phyloP scores from a whole-genome alignment of 257 asterid species.

The Fraxinus excelsior region DNA sequence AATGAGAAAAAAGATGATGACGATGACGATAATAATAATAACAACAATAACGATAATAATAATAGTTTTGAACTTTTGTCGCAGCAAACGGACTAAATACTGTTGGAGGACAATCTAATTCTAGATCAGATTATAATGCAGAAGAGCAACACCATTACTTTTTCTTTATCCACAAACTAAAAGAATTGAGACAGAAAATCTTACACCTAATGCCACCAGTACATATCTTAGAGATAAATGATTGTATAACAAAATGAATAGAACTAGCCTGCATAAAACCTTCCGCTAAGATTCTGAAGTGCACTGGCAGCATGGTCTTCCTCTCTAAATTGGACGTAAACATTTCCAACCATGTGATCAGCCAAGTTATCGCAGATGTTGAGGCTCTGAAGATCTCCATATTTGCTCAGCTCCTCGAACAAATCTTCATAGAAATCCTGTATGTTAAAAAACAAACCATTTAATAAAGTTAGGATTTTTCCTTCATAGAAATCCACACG shows the following conservation, averaged over 20 bases:
- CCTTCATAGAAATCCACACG: conserved; percentile 72
- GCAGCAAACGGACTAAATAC: not conserved
- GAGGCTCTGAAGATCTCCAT: conserved; percentile 79
- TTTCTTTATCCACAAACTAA: not conserved
- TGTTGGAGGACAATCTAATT: not conserved
- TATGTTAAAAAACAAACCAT: not conserved
- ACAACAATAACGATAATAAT: too few species aligned
- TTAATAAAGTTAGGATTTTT: not conserved
- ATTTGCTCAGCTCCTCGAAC: conserved; percentile 86
- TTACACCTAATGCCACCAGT: not conserved
- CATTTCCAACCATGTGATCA: conserved; percentile 93
- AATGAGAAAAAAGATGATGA: not conserved
- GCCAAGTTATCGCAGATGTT: conserved; percentile 88
- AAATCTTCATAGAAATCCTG: conserved; percentile 86
- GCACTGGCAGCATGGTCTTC: conserved; percentile 83
- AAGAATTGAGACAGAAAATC: not conserved
- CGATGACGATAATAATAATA: too few species aligned
- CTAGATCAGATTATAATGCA: not conserved
- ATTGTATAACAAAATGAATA: not conserved
- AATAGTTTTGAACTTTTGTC: not conserved
- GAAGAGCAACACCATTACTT: not conserved
- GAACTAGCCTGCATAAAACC: conserved; percentile 69
- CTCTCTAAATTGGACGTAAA: conserved; percentile 79
- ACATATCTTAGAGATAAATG: not conserved
- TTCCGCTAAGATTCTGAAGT: conserved; percentile 77